These are phyloP conservation scores for Clitocybe nebularis DNA, from an alignment of 1,284 basidiomycete genomes.

Conservation along the genomic window DNA sequence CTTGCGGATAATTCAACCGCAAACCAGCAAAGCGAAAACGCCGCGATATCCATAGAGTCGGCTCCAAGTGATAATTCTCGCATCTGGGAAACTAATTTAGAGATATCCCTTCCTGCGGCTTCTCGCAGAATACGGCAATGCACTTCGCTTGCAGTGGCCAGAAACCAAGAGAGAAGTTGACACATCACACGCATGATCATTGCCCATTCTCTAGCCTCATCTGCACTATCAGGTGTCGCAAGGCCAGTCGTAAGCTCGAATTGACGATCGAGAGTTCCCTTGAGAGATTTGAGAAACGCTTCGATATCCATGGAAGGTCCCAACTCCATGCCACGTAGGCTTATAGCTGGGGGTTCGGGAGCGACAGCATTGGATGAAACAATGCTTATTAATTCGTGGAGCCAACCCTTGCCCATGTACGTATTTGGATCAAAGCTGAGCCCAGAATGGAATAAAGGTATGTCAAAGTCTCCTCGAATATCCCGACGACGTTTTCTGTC, in stretches of 20 bases:
- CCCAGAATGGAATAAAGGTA: constrained; percentile 46
- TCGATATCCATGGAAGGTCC: constrained; percentile 33
- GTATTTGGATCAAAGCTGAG: constrained; percentile 44
- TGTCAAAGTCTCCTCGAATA: constrained; percentile 44
- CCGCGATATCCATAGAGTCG: constrained; percentile 29
- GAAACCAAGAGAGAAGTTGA: constrained; percentile 40
- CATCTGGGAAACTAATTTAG: constrained; percentile 38
- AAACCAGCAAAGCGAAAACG: constrained; percentile 57
- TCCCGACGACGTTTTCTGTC: constrained; percentile 9
- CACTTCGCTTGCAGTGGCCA: constrained; percentile 29
- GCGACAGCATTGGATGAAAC: constrained; percentile 24
- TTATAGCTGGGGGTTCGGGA: constrained; percentile 24
- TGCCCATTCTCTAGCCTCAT: constrained; percentile 33
- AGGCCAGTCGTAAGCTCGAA: constrained; percentile 33
- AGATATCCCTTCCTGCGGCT: constrained; percentile 34
- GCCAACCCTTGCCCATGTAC: constrained; percentile 53
- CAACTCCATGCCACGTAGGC: constrained; percentile 36
- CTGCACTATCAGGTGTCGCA: constrained; percentile 29
- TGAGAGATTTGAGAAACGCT: constrained; percentile 36
- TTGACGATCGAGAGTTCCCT: constrained; percentile 40
- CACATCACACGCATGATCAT: constrained; percentile 32
- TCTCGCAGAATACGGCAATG: constrained; percentile 27
- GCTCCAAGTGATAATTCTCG: constrained; percentile 27
- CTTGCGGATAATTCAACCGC: constrained; percentile 54
- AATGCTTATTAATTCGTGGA: constrained; percentile 48